Base-by-base conservation (phyloP, 139 green algal genomes). In the Chlamydomonas sp. region DNA sequence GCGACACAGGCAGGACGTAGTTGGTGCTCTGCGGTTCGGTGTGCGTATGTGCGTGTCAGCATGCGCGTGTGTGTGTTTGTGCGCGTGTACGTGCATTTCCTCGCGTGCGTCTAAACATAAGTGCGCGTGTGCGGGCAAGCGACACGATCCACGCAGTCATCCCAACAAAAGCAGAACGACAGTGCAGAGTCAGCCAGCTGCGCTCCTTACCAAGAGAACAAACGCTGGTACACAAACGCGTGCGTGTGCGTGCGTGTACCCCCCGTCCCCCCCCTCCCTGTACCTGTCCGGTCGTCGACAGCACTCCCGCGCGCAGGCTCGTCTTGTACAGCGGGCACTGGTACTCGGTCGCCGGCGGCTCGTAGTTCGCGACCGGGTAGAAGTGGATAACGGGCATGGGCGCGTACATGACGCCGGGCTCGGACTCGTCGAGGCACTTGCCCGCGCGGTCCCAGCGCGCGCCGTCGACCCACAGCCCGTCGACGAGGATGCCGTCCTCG, bases 261-360 rank as follows among this genome's bases (percentile, higher is more conserved):
- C n/a, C n/a, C n/a, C n/a, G n/a, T n/a, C n/a, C n/a, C n/a, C n/a
- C n/a, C n/a, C n/a, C n/a, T n/a, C n/a, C n/a, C n/a, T n/a, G n/a
- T n/a, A n/a, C n/a, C n/a, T n/a, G n/a, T 0, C 90, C 88, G 5
- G 90, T 94, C 1, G 90, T 96, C 37, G 73, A 85, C 43, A 94
- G 79, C 39, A 90, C 71, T 29, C 88, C 90, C 3, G 90, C 88
- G 4, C 88, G 80, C 61, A 83, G 78, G 38, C 70, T 82, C 10
- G 88, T 96, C 79, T 93, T 93, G 79, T 96, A 96, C 70, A 96
- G 72, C 29, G 90, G 90, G 71, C 83, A 89, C 69, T 83, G 37
- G 77, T 94, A 96, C 67, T 85, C 61, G 2, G 61, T 69, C 2
- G 65, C 39, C 24, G 84, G 75, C 1, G 83, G 65, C 69, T 76